A percentile compares a stretch with the other conserved stretches of the same genome.
Evolutionary conservation across 768 basidiomycete genomes (phyloP).

Genomic region (Mycena venus): DNA sequence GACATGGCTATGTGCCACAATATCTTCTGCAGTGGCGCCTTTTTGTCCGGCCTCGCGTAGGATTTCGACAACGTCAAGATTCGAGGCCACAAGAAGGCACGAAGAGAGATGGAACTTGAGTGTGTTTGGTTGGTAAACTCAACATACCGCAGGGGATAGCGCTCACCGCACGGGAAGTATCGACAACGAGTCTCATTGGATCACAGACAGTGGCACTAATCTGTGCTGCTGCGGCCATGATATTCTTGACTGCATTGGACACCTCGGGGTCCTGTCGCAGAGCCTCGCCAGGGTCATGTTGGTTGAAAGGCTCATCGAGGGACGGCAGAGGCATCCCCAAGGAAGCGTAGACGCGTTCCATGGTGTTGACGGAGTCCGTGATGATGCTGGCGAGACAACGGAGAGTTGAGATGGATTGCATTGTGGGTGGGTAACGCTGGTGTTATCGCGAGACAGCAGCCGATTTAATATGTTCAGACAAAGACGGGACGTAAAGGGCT

Average conservation of each 20-base stretch:
- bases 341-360: conserved; percentile 18
- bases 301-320: conserved; percentile 27
- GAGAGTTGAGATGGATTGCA: conserved; percentile 14
- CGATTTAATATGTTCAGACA: too few species aligned
- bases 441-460: too few species aligned
- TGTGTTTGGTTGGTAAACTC: background rate
- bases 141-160: background rate
- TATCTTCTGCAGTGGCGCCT: background rate
- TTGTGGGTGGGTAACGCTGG: too few species aligned
- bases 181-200: conserved; percentile 10
- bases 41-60: conserved; percentile 47
- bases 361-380: conserved; percentile 14
- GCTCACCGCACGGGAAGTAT: conserved; percentile 24
- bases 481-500: too few species aligned
- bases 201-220: too few species aligned
- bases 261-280: conserved; percentile 21
- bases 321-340: conserved; percentile 9
- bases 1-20: background rate
- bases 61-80: conserved; percentile 45
- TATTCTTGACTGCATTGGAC: conserved; percentile 17
- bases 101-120: conserved; percentile 34
- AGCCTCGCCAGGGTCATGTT: too few species aligned
- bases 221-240: conserved; percentile 33
- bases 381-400: conserved; percentile 27
- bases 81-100: conserved; percentile 32